These are phyloP conservation scores for Kurtzmaniella quercitrusa DNA, from an alignment of 1,139 yeast genomes.

Conservation along the genomic window DNA sequence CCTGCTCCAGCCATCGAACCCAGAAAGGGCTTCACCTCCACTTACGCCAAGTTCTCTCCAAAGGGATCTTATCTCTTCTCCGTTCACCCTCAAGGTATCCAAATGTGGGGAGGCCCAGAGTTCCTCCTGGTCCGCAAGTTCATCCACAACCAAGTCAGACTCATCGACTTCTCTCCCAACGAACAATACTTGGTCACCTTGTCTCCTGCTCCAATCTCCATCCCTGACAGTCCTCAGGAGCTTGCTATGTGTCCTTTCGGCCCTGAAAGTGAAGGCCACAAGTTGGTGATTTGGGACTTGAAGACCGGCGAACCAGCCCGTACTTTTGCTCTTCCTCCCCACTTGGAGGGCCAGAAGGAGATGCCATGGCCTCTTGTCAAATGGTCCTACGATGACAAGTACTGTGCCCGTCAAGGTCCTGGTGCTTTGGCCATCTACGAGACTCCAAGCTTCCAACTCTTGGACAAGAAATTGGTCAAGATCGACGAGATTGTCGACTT, in stretches of 20 bases:
- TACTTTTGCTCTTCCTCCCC: constrained; percentile 87
- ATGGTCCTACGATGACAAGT: constrained; percentile 93
- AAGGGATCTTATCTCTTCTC: constrained; percentile 87
- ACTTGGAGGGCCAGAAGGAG: constrained; percentile 62
- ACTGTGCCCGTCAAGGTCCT: constrained; percentile 93
- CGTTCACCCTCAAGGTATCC: constrained; percentile 91
- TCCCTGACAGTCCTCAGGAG: constrained; percentile 65
- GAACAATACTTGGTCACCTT: constrained; percentile 89
- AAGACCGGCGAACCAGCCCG: constrained; percentile 79
- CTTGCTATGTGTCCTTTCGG: constrained; percentile 75
- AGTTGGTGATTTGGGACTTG: constrained; percentile 91
- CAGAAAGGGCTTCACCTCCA: constrained; percentile 79
- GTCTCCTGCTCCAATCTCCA: constrained; percentile 76
- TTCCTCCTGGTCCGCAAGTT: constrained; percentile 75
- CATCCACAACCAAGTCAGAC: constrained; percentile 84
- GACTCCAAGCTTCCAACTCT: constrained; percentile 56
- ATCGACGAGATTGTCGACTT: constrained; percentile 86
- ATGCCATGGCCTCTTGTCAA: constrained; percentile 97
- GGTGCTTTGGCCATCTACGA: constrained; percentile 88
- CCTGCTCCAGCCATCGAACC: constrained; percentile 81
- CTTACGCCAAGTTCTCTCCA: constrained; percentile 88
- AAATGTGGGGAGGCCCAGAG: constrained; percentile 90
- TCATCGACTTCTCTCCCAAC: constrained; percentile 87
- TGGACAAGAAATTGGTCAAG: constrained; percentile 83
- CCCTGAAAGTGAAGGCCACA: constrained; percentile 88